A percentile compares a stretch with the other conserved stretches of the same genome.
Conservation (phyloP, 345 rosid species). For the Psidium guajava region DNA sequence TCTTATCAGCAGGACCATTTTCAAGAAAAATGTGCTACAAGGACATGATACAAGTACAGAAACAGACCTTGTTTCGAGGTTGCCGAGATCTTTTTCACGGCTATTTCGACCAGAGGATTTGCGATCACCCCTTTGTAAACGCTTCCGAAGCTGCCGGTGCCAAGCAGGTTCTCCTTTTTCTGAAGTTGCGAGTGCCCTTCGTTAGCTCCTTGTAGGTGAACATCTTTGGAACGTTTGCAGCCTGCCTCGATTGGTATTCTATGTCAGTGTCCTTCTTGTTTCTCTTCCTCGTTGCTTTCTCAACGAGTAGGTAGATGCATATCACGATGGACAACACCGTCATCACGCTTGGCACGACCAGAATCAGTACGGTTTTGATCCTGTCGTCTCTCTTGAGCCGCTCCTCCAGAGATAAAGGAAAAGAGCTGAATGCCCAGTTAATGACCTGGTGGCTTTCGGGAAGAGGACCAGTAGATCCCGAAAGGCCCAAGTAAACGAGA, state of each 20-base stretch:
- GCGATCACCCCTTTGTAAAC: conserved; percentile 27
- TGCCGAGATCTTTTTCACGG: conserved; percentile 29
- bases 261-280: conserved; percentile 6
- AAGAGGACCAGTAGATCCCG: conserved; percentile 18
- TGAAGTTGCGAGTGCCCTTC: conserved; percentile 23
- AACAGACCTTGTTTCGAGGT: conserved; percentile 22
- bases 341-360: conserved; percentile 3
- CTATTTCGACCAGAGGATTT: conserved; percentile 13
- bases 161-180: conserved; percentile 24
- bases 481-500: conserved; percentile 19
- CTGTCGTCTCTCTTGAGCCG: neutral
- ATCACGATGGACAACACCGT: neutral
- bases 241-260: conserved; percentile 13
- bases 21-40: too few relatives aligned
- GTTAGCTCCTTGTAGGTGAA: conserved; percentile 20
- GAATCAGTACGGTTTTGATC: neutral
- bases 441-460: conserved; percentile 19
- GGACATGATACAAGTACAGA: neutral
- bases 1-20: too few relatives aligned
- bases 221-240: conserved; percentile 21
- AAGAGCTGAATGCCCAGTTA: conserved; percentile 10
- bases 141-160: conserved; percentile 29
- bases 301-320: neutral
- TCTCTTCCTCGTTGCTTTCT: neutral
- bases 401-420: neutral